phyloP scores from a whole-genome alignment of 768 basidiomycete genomes.

The Hortiboletus campestris region DNA sequence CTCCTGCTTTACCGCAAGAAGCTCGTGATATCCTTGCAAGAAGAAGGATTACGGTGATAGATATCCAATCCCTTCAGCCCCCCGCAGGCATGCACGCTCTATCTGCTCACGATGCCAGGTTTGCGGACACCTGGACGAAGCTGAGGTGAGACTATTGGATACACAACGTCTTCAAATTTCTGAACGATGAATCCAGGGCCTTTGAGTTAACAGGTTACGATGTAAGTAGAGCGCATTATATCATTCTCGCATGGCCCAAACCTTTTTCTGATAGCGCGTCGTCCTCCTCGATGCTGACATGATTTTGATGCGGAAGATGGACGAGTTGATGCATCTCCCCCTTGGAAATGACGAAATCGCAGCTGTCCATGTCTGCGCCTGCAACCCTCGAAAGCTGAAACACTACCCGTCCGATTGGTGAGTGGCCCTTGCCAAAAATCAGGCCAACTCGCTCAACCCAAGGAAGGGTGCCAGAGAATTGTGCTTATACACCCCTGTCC shows the following conservation, averaged over 20 bases:
- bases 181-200: slow-evolving; percentile 30
- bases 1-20: slow-evolving; percentile 51
- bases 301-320: slow-evolving; percentile 82
- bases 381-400: slow-evolving; percentile 80
- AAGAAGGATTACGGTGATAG: slow-evolving; percentile 52
- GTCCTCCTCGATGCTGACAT: slow-evolving; percentile 89
- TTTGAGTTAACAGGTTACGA: slow-evolving; percentile 72
- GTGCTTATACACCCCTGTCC: slow-evolving; percentile 63
- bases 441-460: background rate
- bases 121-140: slow-evolving; percentile 68
- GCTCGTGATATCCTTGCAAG: slow-evolving; percentile 50
- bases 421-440: slow-evolving; percentile 11
- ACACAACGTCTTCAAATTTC: slow-evolving; percentile 21
- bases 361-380: slow-evolving; percentile 87
- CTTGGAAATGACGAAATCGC: slow-evolving; percentile 75
- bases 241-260: background rate
- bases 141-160: slow-evolving; percentile 36
- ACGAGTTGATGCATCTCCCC: slow-evolving; percentile 56
- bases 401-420: slow-evolving; percentile 93
- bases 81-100: slow-evolving; percentile 37
- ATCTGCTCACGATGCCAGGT: slow-evolving; percentile 43
- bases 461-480: slow-evolving; percentile 87
- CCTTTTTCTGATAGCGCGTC: slow-evolving; percentile 52
- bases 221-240: slow-evolving; percentile 34
- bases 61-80: slow-evolving; percentile 61